Base-by-base conservation (phyloP, 2,329 filamentous ascomycete species). In the Aspergillus alliaceus region DNA sequence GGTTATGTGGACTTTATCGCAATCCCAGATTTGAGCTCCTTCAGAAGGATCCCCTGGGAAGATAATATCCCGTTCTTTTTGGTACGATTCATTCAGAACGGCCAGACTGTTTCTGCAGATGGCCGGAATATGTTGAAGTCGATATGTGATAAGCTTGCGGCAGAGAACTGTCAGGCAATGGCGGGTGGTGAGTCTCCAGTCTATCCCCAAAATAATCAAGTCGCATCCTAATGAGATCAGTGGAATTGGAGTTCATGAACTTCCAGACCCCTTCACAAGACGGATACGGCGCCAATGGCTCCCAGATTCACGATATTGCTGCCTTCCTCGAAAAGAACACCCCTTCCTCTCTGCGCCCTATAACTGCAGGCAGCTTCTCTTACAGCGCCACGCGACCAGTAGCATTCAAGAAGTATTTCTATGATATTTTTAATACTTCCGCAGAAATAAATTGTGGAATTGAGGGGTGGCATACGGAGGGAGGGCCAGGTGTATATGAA, bases 381-480 rank as follows among this genome's bases (percentile, higher is more conserved):
- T 96, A 96, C 79, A 93, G 90, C 64, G 80, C 96, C 60, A 95
- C 90, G 7, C 82, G 91, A 25, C 89, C 92, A 0, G 86, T 92
- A 2, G 90, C 93, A 69, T 96, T 96, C 75, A 87, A 95, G 74
- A 90, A 93, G 32, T 96, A 92, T 78, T 96, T 90, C 77, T 96
- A 96, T 71, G 86, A 88, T 54, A 84, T 96, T 51, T 96, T 91
- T 75, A 85, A 95, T 65, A 84, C 88, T 0, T 95, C 90, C 77
- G 81, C 83, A 59, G 80, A 86, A 57, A 96, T 96, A 76, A 79
- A 82, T 35, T 93, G 90, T 69, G 83, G 87, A 56, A 89, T 96
- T 50, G 92, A 96, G 74, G 91, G 92, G 39, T 96, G 92, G 92
- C 92, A 96, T 78, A 96, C 92, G 15, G 92, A 96, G 77, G 92